phyloP scores from a whole-genome alignment of 768 basidiomycete genomes.

The Xerocomus brunneocitrinus region DNA sequence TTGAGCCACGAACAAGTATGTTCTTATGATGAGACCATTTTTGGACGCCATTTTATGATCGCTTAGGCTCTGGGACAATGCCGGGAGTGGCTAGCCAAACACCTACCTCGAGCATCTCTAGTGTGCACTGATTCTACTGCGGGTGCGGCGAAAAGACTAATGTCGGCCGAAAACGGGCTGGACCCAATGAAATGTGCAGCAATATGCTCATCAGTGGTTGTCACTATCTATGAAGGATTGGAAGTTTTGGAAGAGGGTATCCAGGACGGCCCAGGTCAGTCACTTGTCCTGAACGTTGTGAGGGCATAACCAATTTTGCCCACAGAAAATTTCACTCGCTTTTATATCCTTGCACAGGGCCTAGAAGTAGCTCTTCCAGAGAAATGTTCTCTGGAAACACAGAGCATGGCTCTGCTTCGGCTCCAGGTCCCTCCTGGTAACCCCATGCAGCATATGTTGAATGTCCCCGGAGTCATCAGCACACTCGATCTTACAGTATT shows the following conservation, averaged over 20 bases:
- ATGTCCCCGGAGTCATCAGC: constrained; percentile 26
- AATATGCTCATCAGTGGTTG: constrained; percentile 67
- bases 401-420: constrained; percentile 38
- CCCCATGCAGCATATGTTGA: background rate
- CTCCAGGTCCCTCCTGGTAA: constrained; percentile 15
- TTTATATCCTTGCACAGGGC: constrained; percentile 52
- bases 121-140: constrained; percentile 71
- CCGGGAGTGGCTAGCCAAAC: constrained; percentile 48
- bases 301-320: background rate
- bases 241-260: constrained; percentile 58
- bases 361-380: constrained; percentile 27
- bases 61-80: constrained; percentile 76
- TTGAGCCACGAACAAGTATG: constrained; percentile 79
- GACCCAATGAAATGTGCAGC: constrained; percentile 55
- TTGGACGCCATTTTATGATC: background rate
- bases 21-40: constrained; percentile 1
- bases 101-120: constrained; percentile 49
- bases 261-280: constrained; percentile 44
- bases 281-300: background rate
- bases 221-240: constrained; percentile 55
- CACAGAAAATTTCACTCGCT: constrained; percentile 65
- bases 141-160: constrained; percentile 50
- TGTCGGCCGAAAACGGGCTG: constrained; percentile 33
- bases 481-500: constrained; percentile 41
- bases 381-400: constrained; percentile 16